phyloP scores from a whole-genome alignment of 1,139 yeast species.

The Kurtzmaniella natalensis region DNA sequence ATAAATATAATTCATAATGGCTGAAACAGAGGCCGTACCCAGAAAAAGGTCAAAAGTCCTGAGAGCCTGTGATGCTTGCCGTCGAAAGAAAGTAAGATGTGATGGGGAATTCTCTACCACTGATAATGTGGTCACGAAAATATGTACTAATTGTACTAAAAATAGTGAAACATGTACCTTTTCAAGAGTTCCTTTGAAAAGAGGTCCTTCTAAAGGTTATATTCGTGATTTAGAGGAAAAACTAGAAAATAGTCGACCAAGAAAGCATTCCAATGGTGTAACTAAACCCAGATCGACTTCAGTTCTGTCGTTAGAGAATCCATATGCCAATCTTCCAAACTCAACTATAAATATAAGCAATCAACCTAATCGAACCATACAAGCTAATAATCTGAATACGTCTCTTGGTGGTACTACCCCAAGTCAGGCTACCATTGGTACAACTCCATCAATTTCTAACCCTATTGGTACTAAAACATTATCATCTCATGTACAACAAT shows the following conservation, averaged over 20 bases:
- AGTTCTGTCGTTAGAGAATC: background rate
- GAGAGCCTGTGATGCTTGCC: slow-evolving; percentile 65
- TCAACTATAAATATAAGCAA: too few species aligned
- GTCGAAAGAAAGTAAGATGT: slow-evolving; percentile 60
- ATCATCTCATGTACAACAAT: slow-evolving; percentile 2
- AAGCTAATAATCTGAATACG: slow-evolving; percentile 12
- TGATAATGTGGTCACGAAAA: slow-evolving; percentile 40
- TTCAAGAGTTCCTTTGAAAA: slow-evolving; percentile 63
- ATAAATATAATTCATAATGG: too few species aligned
- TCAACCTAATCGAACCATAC: too few species aligned
- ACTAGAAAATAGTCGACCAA: slow-evolving; percentile 13
- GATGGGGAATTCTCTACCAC: slow-evolving; percentile 48
- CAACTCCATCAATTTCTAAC: background rate
- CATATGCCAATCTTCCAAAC: too few species aligned
- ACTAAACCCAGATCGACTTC: background rate
- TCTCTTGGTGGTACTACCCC: slow-evolving; percentile 12
- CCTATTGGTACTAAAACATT: background rate
- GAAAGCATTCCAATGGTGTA: slow-evolving; percentile 3
- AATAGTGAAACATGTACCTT: slow-evolving; percentile 55
- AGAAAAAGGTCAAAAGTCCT: slow-evolving; percentile 64
- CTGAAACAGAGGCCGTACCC: slow-evolving; percentile 19
- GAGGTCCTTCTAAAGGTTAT: slow-evolving; percentile 78
- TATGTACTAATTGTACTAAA: slow-evolving; percentile 56
- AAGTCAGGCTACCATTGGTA: slow-evolving; percentile 2
- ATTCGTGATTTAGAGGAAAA: slow-evolving; percentile 41